Base-by-base conservation (phyloP, 176 grass and related monocot species). In the Calamus simplicifolius region DNA sequence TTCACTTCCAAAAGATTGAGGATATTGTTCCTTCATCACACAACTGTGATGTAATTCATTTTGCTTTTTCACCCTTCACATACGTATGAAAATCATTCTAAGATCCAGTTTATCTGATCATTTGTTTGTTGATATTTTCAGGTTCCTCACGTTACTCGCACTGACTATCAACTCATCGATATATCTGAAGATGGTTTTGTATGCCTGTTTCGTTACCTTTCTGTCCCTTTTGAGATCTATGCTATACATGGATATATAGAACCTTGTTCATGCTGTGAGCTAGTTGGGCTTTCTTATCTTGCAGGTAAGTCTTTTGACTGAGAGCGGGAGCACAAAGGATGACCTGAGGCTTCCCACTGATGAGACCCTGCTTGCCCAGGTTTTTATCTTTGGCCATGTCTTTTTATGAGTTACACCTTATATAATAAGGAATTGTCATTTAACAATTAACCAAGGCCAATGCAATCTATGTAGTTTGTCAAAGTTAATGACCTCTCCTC, bases 291-390 rank as follows among this genome's bases (percentile, higher is more conserved):
- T 19, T 56, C 19, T 56, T 56, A 23, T 56, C 53, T 23, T 56
- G 53, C 23, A 56, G 53, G 53, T 56, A 6, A 56, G 53, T 56
- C 53, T 56, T 56, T 13, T 56, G 53, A 13, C 19, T 5, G 53
- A 56, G 53, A 56, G 13, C 21, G 53, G 53, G 19, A 56, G 21
- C 53, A 56, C 53, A 56, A 56, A 56, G 53, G 53, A 56, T 56
- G 53, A 56, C 53, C 53, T 43, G 35, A 43, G 5, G 35, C 35
- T 43, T 43, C 35, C 35, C 8, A 43, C 35, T 13, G 35, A 43
- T 56, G 53, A 56, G 53, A 25, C 53, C 14, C 19, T 56, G 53
- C 53, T 56, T 56, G 18, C 19, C 19, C 53, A 56, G 53, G 53
- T 56, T 19, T 43, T 13, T 43, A 43, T 43, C 7, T 43, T 43